Base-by-base conservation (phyloP, 2,329 filamentous ascomycete genomes). In the Arthrobotrys musiformis region DNA sequence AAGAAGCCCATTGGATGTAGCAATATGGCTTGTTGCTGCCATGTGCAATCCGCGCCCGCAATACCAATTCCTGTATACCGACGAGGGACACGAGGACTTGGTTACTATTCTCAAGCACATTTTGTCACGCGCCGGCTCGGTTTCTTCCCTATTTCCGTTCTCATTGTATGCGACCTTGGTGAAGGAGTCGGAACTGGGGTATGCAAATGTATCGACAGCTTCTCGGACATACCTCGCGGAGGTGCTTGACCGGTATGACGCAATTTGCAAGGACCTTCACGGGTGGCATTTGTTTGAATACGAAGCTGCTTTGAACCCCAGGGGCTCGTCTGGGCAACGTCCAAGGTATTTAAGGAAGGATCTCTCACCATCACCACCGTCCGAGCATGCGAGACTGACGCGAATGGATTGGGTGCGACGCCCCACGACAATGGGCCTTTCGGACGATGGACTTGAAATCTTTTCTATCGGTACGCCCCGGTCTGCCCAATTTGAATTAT, bases 211-310 rank as follows among this genome's bases (percentile, higher is more conserved):
- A 26, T 26, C 11, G 42, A 62, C 22, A 17, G n/a, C n/a, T n/a
- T n/a, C n/a, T n/a, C n/a, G n/a, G n/a, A n/a, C n/a, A n/a, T n/a
- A n/a, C n/a, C n/a, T n/a, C n/a, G n/a, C 15, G n/a, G 19, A 37
- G 2, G 0, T 58, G 3, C 13, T 58, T n/a, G 52, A 58, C 15
- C 52, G 22, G 24, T 58, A 58, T 15, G 30, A 37, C 2, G 30
- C 52, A 11, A 2, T 1, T 37, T 58, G 52, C 4, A 22, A 58
- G 11, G 17, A 13, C 3, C 52, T 35, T 5, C 46, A 70, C 26
- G 68, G 68, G 7, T 70, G 68, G 68, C 1, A 30, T 4, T 13
- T 63, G n/a, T 56, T 24, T 9, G 68, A 70, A 13, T 62, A 54
- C 17, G 3, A 35, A 11, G 13, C 5, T 40, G n/a, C 11, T 19